Conservation (phyloP, 257 asterid genomes). For the Lycium barbarum region DNA sequence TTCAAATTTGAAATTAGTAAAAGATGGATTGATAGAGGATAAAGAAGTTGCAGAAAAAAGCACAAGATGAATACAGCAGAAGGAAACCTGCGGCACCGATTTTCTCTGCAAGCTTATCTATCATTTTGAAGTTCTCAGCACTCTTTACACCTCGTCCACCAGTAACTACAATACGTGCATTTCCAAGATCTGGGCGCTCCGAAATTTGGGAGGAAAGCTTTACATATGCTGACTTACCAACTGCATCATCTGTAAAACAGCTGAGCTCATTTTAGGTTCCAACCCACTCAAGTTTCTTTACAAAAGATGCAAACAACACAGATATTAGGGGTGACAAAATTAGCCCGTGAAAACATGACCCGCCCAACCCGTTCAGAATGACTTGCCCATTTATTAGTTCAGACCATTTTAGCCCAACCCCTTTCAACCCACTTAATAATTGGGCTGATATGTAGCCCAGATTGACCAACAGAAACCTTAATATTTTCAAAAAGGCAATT, state of each 20-base stretch:
- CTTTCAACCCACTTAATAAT: too few species aligned
- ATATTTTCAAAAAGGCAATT: too few species aligned
- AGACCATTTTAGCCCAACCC: too few species aligned
- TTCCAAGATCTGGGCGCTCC: conserved; percentile 94
- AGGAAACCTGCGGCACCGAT: conserved; percentile 97
- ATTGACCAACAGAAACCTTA: too few species aligned
- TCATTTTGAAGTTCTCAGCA: conserved; percentile 90
- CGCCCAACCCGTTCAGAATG: too few species aligned
- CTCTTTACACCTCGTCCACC: conserved; percentile 96
- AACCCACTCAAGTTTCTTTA: background rate
- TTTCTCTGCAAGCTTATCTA: conserved; percentile 92
- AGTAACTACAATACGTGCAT: conserved; percentile 80
- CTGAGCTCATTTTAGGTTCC: conserved; percentile 2
- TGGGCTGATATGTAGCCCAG: too few species aligned
- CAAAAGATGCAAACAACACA: conserved; percentile 28
- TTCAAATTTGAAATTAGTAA: background rate
- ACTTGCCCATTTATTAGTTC: too few species aligned
- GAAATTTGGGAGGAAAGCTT: conserved; percentile 75
- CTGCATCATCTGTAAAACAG: conserved; percentile 60
- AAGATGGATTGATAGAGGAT: background rate
- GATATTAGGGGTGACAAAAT: too few species aligned
- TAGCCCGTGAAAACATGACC: too few species aligned
- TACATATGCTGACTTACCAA: conserved; percentile 76
- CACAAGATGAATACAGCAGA: conserved; percentile 17
- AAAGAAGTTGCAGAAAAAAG: background rate